phyloP scores from a whole-genome alignment of 495 filamentous ascomycete genomes.

The Tuber aestivum region DNA sequence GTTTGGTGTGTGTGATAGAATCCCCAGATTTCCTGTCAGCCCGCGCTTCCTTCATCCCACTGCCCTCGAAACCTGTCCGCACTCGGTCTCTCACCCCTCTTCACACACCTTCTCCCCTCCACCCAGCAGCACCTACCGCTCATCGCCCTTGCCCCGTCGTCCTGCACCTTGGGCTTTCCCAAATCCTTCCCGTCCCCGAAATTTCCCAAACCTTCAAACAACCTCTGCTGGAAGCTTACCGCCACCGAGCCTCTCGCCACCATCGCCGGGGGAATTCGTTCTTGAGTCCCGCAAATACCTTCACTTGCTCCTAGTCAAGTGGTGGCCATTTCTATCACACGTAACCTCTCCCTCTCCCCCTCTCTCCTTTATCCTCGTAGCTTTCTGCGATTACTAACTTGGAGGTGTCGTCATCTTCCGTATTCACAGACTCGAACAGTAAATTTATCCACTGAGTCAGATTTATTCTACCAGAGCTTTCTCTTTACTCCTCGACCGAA shows the following conservation, averaged over 20 bases:
- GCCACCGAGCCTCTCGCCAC: neutral
- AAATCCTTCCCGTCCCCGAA: neutral
- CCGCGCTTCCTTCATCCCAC: neutral
- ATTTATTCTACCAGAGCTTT: neutral
- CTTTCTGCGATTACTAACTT: neutral
- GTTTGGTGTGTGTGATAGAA: slow-evolving; percentile 7
- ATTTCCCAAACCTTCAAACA: neutral
- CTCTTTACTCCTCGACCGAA: neutral
- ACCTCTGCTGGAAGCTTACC: neutral
- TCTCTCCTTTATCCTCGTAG: neutral
- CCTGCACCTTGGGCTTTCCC: neutral
- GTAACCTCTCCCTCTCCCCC: neutral
- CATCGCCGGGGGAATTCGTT: neutral
- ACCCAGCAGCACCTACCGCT: neutral
- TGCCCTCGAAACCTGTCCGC: neutral
- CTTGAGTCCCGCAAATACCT: neutral
- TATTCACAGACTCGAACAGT: neutral
- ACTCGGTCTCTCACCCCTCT: neutral
- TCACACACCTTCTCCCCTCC: neutral
- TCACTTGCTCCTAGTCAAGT: neutral
- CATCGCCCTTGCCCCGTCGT: neutral
- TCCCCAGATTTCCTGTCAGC: neutral
- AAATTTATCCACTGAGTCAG: neutral
- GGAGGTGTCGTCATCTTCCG: neutral
- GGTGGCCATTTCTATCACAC: neutral